A percentile compares a stretch with the other conserved stretches of the same genome.
Conservation (phyloP, 2,329 filamentous ascomycete genomes). For the Nothophoma quercina region DNA sequence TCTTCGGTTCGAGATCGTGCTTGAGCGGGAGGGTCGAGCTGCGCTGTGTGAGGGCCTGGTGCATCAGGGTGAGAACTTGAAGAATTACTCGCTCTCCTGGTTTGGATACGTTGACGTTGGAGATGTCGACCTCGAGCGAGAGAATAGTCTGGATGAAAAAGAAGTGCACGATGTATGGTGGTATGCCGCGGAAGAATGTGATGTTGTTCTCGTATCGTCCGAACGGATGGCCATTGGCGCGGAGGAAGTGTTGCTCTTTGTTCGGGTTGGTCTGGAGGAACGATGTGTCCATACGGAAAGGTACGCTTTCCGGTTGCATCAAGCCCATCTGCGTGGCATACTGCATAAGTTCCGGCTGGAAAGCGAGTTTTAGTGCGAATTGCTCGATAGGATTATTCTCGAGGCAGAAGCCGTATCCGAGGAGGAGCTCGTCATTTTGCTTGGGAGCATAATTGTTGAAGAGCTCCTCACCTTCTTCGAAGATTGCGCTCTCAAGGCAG, state of each 20-base stretch:
- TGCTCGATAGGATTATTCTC: constrained; percentile 57
- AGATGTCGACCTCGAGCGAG: constrained; percentile 25
- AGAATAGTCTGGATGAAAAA: constrained; percentile 40
- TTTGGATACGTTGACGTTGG: constrained; percentile 16
- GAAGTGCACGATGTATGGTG: constrained; percentile 43
- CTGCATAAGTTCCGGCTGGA: constrained; percentile 45
- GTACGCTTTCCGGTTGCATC: constrained; percentile 27
- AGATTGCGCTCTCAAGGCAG: constrained; percentile 43
- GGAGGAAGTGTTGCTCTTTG: constrained; percentile 45
- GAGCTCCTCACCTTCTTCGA: constrained; percentile 52
- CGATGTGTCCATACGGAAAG: constrained; percentile 36
- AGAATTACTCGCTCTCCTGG: constrained; percentile 32
- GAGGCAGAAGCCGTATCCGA: constrained; percentile 62
- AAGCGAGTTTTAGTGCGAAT: constrained; percentile 53
- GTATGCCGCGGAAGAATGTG: constrained; percentile 44
- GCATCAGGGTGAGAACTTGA: constrained; percentile 31
- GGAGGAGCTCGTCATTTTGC: constrained; percentile 60
- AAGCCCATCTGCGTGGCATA: constrained; percentile 27
- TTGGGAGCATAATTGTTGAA: constrained; percentile 64
- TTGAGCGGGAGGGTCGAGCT: constrained; percentile 28
- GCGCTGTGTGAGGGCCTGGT: constrained; percentile 34
- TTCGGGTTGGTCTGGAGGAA: constrained; percentile 31
- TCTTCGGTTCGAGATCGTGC: constrained; percentile 23
- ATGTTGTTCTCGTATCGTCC: constrained; percentile 43
- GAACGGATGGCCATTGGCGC: constrained; percentile 39